Base-by-base conservation (phyloP, 1,284 basidiomycete species). In the Tilletia caries region DNA sequence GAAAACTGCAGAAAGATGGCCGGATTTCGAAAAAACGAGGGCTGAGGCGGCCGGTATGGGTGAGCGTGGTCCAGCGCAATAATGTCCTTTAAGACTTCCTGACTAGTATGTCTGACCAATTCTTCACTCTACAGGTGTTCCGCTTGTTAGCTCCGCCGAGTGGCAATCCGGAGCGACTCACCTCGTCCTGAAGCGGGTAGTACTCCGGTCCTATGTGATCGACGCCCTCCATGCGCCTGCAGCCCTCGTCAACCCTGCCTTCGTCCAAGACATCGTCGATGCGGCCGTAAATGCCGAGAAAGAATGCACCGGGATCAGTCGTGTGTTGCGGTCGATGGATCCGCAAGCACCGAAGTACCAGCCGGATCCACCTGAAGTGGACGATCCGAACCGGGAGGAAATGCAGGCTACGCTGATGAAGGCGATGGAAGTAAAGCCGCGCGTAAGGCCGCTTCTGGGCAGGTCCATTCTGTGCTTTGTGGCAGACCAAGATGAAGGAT, bases 11-110 rank as follows among this genome's bases (percentile, higher is more conserved):
- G 58, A 54, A 29, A 15, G 10, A 37, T 20, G 10, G 29, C 5
- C 3, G 29, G 18, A 34, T 18, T 62, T 33, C 15, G 58, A 13
- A 20, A 34, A 34, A 37, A 33, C 33, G 32, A 34, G 18, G 18
- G n/a, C 32, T 20, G 58, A 62, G 27, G 58, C 58, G 33, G 58
- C 58, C 13, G 32, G 58, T 23, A 29, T 62, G 10, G 58, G 58
- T 62, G 29, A 58, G 54, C 15, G 37, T n/a, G n/a, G n/a, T n/a
- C n/a, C n/a, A n/a, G n/a, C n/a, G n/a, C n/a, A n/a, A n/a, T n/a
- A n/a, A n/a, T n/a, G n/a, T n/a, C n/a, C n/a, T n/a, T n/a, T n/a
- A n/a, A n/a, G n/a, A n/a, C n/a, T n/a, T n/a, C n/a, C 37, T 41
- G 37, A 41, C 15, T 15, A 41, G 37, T 41, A 41, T 41, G 37